Conservation (phyloP, 345 rosid genomes). For the Populus pruinosa region DNA sequence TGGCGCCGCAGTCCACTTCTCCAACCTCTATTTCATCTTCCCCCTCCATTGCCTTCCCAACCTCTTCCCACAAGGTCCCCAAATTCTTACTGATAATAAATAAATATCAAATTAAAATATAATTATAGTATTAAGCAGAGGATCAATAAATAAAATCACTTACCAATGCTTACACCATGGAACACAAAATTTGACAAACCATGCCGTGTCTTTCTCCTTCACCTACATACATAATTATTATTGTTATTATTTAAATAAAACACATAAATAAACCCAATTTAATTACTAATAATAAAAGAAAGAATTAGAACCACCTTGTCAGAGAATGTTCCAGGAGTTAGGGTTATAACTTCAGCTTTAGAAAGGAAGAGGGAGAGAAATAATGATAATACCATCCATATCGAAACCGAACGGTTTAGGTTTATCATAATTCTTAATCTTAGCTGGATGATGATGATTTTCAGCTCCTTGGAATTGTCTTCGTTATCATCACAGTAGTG, state of each 20-base stretch:
- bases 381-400: not conserved
- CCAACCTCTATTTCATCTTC: conserved; percentile 95
- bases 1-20: conserved; percentile 78
- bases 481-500: too few species aligned
- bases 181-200: conserved; percentile 97
- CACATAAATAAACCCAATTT: not conserved
- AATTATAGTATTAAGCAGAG: not conserved
- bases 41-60: conserved; percentile 85
- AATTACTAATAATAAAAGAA: not conserved
- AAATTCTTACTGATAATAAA: conserved; percentile 68
- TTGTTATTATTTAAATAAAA: not conserved
- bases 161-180: conserved; percentile 99
- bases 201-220: conserved; percentile 93
- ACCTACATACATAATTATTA: conserved; percentile 33
- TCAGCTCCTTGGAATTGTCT: not conserved
- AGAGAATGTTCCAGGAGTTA: conserved; percentile 83
- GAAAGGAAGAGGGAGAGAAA: conserved; percentile 15
- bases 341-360: conserved; percentile 75
- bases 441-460: not conserved
- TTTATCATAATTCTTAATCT: conserved; percentile 14
- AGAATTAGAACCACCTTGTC: conserved; percentile 57
- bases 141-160: not conserved
- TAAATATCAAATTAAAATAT: not conserved
- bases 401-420: conserved; percentile 6
- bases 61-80: conserved; percentile 88